Evolutionary conservation across 108 stramenopile species (phyloP).

Genomic region (Skeletonema grethae): DNA sequence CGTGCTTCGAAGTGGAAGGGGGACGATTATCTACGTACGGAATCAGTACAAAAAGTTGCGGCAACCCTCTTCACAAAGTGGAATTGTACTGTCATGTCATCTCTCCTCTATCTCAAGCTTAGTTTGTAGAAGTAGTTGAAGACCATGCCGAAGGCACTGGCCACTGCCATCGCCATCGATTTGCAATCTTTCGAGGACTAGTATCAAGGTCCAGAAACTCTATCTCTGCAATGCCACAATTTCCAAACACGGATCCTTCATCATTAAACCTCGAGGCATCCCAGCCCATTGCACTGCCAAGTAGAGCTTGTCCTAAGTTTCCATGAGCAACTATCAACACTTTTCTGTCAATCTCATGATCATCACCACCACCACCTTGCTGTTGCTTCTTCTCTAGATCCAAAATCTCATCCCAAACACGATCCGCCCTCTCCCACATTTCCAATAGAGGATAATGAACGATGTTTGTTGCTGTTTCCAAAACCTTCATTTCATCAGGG

Average conservation of each 20-base stretch:
- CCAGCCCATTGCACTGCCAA: constrained; percentile 42
- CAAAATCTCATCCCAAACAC: constrained; percentile 41
- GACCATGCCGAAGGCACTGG: not conserved
- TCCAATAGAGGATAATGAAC: constrained; percentile 42
- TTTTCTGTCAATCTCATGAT: constrained; percentile 1
- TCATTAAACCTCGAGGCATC: constrained; percentile 22
- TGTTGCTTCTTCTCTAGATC: not conserved
- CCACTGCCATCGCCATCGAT: not conserved
- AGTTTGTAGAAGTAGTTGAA: too few relatives aligned
- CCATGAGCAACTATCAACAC: constrained; percentile 46
- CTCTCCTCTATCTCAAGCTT: too few relatives aligned
- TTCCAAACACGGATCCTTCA: not conserved
- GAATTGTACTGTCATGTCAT: too few relatives aligned
- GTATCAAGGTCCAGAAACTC: not conserved
- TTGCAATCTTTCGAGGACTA: not conserved
- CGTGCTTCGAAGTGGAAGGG: too few relatives aligned
- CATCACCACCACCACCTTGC: not conserved
- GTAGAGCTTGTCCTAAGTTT: constrained; percentile 47
- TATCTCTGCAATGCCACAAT: not conserved
- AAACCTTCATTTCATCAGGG: constrained; percentile 31
- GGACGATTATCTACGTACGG: too few relatives aligned
- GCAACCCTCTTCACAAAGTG: too few relatives aligned
- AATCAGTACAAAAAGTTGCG: too few relatives aligned
- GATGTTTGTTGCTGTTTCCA: not conserved
- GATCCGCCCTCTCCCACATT: constrained; percentile 31